A percentile compares a stretch with the other conserved stretches of the same genome.
Conservation (phyloP, 1,284 basidiomycete genomes). For the Cryptococcus sp. region DNA sequence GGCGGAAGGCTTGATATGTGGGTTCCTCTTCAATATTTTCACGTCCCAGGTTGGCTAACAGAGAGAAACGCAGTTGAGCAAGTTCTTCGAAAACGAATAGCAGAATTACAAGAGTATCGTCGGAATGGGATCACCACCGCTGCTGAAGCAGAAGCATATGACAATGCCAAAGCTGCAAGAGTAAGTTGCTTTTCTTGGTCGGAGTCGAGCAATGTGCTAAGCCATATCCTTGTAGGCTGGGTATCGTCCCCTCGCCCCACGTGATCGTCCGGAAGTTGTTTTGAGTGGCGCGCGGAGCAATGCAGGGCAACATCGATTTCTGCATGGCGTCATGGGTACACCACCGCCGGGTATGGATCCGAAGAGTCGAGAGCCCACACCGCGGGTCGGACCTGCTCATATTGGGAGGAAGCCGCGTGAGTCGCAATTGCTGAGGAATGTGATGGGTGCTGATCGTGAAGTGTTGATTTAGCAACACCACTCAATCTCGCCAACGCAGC, state of each 20-base stretch:
- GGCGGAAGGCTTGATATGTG: conserved; percentile 84
- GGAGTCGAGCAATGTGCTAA: neutral
- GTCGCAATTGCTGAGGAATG: neutral
- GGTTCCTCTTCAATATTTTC: conserved; percentile 34
- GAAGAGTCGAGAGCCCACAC: conserved; percentile 37
- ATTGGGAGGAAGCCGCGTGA: conserved; percentile 39
- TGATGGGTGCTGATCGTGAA: neutral
- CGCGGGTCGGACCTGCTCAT: conserved; percentile 24
- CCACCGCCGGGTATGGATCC: conserved; percentile 28
- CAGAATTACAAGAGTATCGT: conserved; percentile 85
- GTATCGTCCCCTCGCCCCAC: conserved; percentile 38
- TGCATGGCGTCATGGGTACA: conserved; percentile 33
- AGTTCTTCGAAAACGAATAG: conserved; percentile 77
- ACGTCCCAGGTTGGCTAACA: conserved; percentile 2
- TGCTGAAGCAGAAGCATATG: conserved; percentile 86
- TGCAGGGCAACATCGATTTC: conserved; percentile 47
- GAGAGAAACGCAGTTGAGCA: conserved; percentile 69
- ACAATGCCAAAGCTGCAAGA: conserved; percentile 69
- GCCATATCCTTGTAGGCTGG: conserved; percentile 25
- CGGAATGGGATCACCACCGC: conserved; percentile 75
- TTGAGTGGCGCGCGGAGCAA: conserved; percentile 43
- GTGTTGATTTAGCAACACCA: conserved; percentile 53
- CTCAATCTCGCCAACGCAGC: conserved; percentile 84
- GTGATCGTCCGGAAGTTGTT: conserved; percentile 39
- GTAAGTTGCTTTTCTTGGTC: conserved; percentile 55